Base-by-base conservation (phyloP, 2,329 filamentous ascomycete genomes). In the Pezicula carpinea region DNA sequence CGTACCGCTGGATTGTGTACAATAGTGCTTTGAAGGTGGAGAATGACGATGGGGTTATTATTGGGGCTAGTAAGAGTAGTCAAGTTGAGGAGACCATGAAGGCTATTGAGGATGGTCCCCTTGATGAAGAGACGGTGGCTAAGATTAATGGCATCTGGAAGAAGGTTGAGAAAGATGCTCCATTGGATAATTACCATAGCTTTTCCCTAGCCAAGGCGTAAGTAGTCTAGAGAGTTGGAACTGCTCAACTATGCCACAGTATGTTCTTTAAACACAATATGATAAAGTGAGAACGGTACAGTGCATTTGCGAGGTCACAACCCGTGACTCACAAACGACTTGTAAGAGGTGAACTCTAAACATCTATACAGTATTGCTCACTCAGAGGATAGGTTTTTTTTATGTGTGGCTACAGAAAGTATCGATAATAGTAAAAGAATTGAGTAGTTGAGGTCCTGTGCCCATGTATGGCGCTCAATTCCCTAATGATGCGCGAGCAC, bases 1-100 rank as follows among this genome's bases (percentile, higher is more conserved):
- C 62, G 3, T 66, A 65, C 53, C 53, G 64, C 17, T 67, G 64
- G 64, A 50, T 64, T 6, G 50, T 47, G 2, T 57, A 60, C 34
- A 48, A 66, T 41, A 64, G 61, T 3, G 38, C 23, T 35, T 19
- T 64, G 41, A 53, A 53, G 5, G 39, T 42, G 13, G 50, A 53
- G 41, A 35, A 50, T 40, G 59, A 59, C 2, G 62, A 64, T 51
- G 57, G 46, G 6, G 48, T 63, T n/a, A 58, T 64, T 32, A 22
- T 60, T 32, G 57, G 58, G 6, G 44, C 52, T 18, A 49, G 34
- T 15, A 53, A 42, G 33, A 18, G 35, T 33, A n/a, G 21, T 35
- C 55, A 56, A 42, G 35, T 55, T 10, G 39, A 50, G 29, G 44
- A 54, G 34, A 55, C 22, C n/a, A 29, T 50, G 19, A 39, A 33